phyloP scores from a whole-genome alignment of 2,329 filamentous ascomycete genomes.

The Xylariaceae sp. region DNA sequence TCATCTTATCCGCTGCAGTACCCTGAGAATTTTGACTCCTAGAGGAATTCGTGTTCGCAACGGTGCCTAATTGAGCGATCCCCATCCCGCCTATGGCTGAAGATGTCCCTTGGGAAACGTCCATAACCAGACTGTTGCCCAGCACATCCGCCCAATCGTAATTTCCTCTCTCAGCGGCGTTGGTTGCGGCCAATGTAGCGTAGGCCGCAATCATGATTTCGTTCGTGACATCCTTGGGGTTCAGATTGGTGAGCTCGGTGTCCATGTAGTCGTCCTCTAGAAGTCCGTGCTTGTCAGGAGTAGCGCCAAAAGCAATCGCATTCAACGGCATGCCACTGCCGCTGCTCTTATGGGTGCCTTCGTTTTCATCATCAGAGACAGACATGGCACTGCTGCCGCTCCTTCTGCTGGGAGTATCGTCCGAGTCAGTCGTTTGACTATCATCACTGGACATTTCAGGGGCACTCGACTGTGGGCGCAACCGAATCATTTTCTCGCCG shows the following conservation, averaged over 20 bases:
- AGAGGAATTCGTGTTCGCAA: too few relatives aligned
- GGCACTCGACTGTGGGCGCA: constrained; percentile 1
- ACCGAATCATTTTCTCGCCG: not conserved
- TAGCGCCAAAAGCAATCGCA: not conserved
- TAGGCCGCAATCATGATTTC: constrained; percentile 6
- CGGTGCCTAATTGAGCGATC: too few relatives aligned
- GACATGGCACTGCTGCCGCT: not conserved
- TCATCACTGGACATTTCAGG: not conserved
- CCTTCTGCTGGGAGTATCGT: constrained; percentile 6
- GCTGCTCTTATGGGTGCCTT: not conserved
- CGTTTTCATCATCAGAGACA: not conserved
- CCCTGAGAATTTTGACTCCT: too few relatives aligned
- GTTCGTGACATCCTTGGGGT: constrained; percentile 9
- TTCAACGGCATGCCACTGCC: not conserved
- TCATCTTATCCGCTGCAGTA: too few relatives aligned
- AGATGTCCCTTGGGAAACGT: not conserved
- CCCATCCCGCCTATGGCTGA: too few relatives aligned
- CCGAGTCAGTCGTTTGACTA: constrained; percentile 2
- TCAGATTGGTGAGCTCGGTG: constrained; percentile 4
- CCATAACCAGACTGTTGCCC: not conserved
- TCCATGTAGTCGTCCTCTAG: not conserved
- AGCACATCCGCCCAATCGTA: constrained; percentile 7
- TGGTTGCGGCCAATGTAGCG: constrained; percentile 1
- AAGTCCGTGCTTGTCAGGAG: not conserved
- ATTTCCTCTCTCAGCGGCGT: not conserved